Evolutionary conservation across 495 filamentous ascomycete genomes (phyloP), one percentile per base, ranked within the genome.

Genomic region (Schizothecium vesticola): DNA sequence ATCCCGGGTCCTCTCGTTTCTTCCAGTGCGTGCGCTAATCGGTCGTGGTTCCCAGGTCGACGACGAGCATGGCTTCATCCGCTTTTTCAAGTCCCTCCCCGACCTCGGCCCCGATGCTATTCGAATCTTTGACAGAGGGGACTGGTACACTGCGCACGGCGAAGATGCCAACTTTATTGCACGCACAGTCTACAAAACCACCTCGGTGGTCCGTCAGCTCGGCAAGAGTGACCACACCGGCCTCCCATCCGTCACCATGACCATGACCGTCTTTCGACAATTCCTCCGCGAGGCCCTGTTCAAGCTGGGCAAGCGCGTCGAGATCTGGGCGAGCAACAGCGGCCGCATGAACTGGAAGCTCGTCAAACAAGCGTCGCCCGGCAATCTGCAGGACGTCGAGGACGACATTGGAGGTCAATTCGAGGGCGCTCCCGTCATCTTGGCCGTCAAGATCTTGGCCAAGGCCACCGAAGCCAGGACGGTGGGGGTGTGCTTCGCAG

Each of bases 401-500:
- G 96, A 99, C 31, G 95, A 99, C 68, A 87, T 99, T 5, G 95
- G 94, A 8, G 90, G 89, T 11, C 88, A 93, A 64, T 86, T 94
- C 71, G 94, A 97, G 57, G 88, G 91, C 2, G 92, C 95, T 3
- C 95, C 95, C 24, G 94, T 97, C 65, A 97, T 99, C 55, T 79
- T 99, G 7, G 91, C 95, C 3, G 92, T 99, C 73, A 98, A 97
- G 80, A 90, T 98, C 43, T 90, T 91, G 0, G 89, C 92, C 3
- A 94, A 91, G 74, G 94, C 93, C 3, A 86, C 88, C 0, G 93
- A 97, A 77, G 92, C 90, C 2, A 83, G 96, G 60, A 91, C 86
- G 66, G 92, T 99, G 3, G 95, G 95, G 13, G 94, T 98, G 25
- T 97, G 95, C 79, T 99, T 99, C 80, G 95, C 96, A 9, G 95